Percentiles rank a stretch among this genome's conserved stretches.
Evolutionary conservation across 345 rosid species (phyloP).

Genomic region (Euphorbia lathyris): DNA sequence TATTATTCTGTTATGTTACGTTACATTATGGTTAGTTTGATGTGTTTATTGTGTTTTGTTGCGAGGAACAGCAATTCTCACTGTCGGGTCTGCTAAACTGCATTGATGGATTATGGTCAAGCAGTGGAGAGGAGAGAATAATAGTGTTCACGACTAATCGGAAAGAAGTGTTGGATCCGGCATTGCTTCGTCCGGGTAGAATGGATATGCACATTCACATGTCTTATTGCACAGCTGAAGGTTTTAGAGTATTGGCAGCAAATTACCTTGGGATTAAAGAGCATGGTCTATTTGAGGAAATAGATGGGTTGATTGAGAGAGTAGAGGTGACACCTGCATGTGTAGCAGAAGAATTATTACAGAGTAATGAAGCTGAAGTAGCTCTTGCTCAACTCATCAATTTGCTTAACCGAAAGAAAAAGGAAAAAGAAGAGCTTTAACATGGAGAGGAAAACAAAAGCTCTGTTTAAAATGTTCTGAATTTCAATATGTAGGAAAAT

Average conservation of each 20-base stretch:
- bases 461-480: background rate
- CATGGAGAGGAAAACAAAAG: slow-evolving; percentile 10
- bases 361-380: slow-evolving; percentile 37
- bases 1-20: background rate
- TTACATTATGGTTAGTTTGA: background rate
- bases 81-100: background rate
- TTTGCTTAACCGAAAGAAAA: slow-evolving; percentile 38
- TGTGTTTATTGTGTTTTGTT: background rate
- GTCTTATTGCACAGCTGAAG: slow-evolving; percentile 41
- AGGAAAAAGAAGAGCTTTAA: background rate
- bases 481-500: too few relatives aligned
- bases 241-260: slow-evolving; percentile 39
- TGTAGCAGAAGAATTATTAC: slow-evolving; percentile 33
- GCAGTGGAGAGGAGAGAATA: slow-evolving; percentile 4
- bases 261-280: slow-evolving; percentile 36
- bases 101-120: slow-evolving; percentile 7
- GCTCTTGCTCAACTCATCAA: slow-evolving; percentile 31
- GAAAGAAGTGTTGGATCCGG: slow-evolving; percentile 30
- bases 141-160: slow-evolving; percentile 27
- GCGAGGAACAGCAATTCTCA: background rate
- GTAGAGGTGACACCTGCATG: slow-evolving; percentile 35
- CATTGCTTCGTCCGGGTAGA: slow-evolving; percentile 19
- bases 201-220: slow-evolving; percentile 37
- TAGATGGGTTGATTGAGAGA: slow-evolving; percentile 32
- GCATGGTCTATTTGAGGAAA: slow-evolving; percentile 28